A percentile compares a stretch with the other conserved stretches of the same genome.
Evolutionary conservation across 768 basidiomycete species (phyloP).

Genomic region (Xerocomus brunneocitrinus): DNA sequence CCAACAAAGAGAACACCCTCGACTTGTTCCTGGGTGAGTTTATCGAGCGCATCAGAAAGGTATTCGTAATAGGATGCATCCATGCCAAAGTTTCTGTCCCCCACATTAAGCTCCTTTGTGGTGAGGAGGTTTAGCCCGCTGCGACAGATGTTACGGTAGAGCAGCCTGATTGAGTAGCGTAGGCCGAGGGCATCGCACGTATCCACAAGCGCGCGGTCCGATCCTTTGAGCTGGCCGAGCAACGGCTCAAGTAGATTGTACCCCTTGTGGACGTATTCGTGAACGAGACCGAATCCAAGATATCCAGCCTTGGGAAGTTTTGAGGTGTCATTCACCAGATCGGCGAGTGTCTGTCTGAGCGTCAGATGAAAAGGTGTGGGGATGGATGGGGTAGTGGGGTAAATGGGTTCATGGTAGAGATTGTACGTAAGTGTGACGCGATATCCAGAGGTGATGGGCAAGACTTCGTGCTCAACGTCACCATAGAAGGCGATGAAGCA

Average conservation of each 20-base stretch:
- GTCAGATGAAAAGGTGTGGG: neutral
- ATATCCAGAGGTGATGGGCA: conserved; percentile 17
- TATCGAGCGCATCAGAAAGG: neutral
- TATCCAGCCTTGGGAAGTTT: conserved; percentile 5
- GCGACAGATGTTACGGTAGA: neutral
- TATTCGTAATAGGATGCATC: neutral
- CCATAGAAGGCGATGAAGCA: conserved; percentile 40
- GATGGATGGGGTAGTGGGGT: neutral
- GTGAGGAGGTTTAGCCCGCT: neutral
- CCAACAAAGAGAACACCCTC: conserved; percentile 6
- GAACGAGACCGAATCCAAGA: conserved; percentile 9
- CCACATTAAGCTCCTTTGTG: neutral
- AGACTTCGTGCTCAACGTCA: conserved; percentile 32
- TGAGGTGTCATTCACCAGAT: neutral
- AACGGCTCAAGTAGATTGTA: neutral
- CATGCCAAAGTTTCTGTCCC: neutral
- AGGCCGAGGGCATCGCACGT: conserved; percentile 5
- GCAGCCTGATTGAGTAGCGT: neutral
- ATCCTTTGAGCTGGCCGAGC: conserved; percentile 11
- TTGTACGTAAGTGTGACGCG: conserved; percentile 35
- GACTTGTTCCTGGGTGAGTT: neutral
- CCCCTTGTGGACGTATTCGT: conserved; percentile 6
- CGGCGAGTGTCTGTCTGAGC: neutral
- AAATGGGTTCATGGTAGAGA: conserved; percentile 13
- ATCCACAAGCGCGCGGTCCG: conserved; percentile 4